A percentile compares a stretch with the other conserved stretches of the same genome.
Conservation (phyloP, 768 basidiomycete genomes). For the Obba rivulosa region DNA sequence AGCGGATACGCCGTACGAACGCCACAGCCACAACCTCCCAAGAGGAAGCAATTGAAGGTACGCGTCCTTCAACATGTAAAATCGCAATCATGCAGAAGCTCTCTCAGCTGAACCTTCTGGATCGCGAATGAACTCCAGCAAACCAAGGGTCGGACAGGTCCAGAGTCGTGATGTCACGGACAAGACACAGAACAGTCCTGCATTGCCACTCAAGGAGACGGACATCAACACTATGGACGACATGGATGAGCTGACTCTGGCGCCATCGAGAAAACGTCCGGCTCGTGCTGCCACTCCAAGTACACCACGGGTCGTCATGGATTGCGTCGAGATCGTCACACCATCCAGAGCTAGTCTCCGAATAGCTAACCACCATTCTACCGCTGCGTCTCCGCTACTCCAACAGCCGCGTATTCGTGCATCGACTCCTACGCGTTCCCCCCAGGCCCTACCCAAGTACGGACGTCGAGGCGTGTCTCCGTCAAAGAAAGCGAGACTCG, state of each 20-base stretch:
- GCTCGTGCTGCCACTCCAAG: conserved; percentile 8
- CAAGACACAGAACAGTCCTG: neutral
- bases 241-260: conserved; percentile 8
- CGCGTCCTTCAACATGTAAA: neutral
- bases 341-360: conserved; percentile 13
- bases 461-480: neutral
- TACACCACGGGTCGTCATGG: conserved; percentile 16
- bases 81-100: neutral
- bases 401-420: conserved; percentile 1
- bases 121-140: too few species aligned
- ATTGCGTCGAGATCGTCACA: conserved; percentile 21
- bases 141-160: too few species aligned
- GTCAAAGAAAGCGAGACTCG: too few species aligned
- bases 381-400: conserved; percentile 5
- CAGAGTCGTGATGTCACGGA: too few species aligned
- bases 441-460: neutral
- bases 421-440: conserved; percentile 7
- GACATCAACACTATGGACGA: conserved; percentile 10
- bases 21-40: neutral
- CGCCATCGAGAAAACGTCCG: conserved; percentile 3
- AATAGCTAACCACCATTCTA: conserved; percentile 2
- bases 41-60: neutral
- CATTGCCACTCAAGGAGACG: neutral
- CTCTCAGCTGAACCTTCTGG: neutral
- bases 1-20: neutral